These are phyloP conservation scores for Cordyceps cicadae DNA, from an alignment of 2,329 filamentous ascomycete genomes.

Conservation along the genomic window DNA sequence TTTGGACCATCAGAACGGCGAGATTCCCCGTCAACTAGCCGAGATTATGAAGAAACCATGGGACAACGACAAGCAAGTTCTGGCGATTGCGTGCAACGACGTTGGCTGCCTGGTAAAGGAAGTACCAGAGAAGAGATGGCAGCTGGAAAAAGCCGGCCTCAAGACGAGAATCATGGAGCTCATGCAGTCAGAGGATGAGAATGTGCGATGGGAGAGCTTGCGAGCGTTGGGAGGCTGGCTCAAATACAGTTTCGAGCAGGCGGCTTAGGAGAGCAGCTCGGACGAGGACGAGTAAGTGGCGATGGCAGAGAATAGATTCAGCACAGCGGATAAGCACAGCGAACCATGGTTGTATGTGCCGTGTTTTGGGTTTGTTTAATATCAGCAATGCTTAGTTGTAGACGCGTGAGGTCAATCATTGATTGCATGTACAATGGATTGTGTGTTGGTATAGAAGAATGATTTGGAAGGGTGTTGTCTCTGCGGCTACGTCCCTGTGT, in stretches of 20 bases:
- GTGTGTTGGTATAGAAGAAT: not conserved
- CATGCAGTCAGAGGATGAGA: conserved; percentile 84
- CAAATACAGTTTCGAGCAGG: conserved; percentile 53
- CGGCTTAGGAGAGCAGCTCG: conserved; percentile 12
- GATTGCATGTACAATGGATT: not conserved
- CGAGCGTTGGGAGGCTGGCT: conserved; percentile 64
- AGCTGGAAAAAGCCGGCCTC: conserved; percentile 74
- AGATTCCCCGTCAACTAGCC: conserved; percentile 70
- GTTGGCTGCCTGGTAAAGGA: conserved; percentile 83
- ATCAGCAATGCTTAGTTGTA: conserved; percentile 4
- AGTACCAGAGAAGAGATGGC: conserved; percentile 71
- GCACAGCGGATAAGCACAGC: conserved; percentile 8
- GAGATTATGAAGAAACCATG: conserved; percentile 69
- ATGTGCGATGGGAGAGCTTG: conserved; percentile 86
- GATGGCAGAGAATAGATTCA: not conserved
- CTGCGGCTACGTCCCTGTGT: not conserved
- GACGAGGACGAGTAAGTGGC: not conserved
- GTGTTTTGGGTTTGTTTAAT: conserved; percentile 5
- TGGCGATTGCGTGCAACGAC: conserved; percentile 90
- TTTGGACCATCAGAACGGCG: conserved; percentile 72
- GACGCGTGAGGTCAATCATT: not conserved
- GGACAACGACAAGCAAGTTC: conserved; percentile 75
- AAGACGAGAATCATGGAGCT: conserved; percentile 88
- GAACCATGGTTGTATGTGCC: not conserved
- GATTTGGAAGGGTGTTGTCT: not conserved